Percentiles rank a stretch among this genome's conserved stretches.
These are phyloP conservation scores for Populus pruinosa DNA, from an alignment of 345 rosid genomes.

Conservation along the genomic window DNA sequence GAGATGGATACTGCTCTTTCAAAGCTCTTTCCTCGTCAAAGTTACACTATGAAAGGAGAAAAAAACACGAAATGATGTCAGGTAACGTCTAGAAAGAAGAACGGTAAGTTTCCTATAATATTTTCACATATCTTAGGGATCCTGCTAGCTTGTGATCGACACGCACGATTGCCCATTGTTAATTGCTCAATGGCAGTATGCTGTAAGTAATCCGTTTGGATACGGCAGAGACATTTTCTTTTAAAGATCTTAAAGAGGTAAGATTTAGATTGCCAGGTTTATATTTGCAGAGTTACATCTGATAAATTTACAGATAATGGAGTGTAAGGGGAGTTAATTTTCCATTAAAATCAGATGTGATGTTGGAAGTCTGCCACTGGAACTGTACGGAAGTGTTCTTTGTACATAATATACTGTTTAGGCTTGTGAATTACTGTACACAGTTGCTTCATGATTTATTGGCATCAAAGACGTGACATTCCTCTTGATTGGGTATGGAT, in stretches of 20 bases:
- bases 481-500: no score
- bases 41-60: conserved; percentile 83
- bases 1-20: conserved; percentile 38
- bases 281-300: neutral
- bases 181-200: conserved; percentile 84
- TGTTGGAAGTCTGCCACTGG: no score
- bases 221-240: conserved; percentile 54
- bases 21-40: conserved; percentile 62
- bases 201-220: conserved; percentile 86
- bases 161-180: conserved; percentile 82
- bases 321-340: neutral
- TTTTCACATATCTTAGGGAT: neutral
- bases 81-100: conserved; percentile 38
- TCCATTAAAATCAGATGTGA: neutral
- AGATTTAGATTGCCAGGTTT: neutral
- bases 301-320: neutral
- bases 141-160: conserved; percentile 28
- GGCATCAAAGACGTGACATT: neutral
- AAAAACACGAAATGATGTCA: conserved; percentile 53
- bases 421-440: neutral
- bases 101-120: neutral
- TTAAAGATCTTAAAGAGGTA: conserved; percentile 73
- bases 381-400: neutral
- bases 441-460: neutral
- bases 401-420: neutral